A percentile compares a stretch with the other conserved stretches of the same genome.
Conservation (phyloP, 352 stramenopile species). For the Phytopythium oedochilum region DNA sequence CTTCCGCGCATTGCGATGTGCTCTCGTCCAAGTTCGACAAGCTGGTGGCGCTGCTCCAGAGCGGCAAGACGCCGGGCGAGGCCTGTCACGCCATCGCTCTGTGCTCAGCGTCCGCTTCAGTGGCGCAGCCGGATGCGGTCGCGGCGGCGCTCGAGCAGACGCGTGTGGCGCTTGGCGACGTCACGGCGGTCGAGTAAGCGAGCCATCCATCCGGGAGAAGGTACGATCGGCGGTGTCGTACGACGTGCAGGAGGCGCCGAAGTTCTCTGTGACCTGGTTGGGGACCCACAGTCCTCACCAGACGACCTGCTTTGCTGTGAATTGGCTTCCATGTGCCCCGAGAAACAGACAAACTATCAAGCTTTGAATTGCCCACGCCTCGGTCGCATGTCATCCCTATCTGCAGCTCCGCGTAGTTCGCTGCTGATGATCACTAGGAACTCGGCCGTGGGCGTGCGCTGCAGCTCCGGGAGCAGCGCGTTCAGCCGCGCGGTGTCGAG, state of each 20-base stretch:
- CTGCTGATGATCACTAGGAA: conserved; percentile 1
- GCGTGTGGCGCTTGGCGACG: conserved; percentile 23
- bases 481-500: conserved; percentile 27
- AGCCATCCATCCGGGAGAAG: too few species aligned
- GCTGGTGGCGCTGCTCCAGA: conserved; percentile 43
- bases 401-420: not conserved
- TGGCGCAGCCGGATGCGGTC: conserved; percentile 12
- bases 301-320: not conserved
- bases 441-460: conserved; percentile 5
- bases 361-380: not conserved
- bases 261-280: not conserved
- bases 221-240: too few species aligned
- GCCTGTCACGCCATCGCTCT: conserved; percentile 54
- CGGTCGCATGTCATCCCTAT: not conserved
- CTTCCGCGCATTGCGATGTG: conserved; percentile 48
- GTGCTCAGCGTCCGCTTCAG: conserved; percentile 15
- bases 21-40: conserved; percentile 78
- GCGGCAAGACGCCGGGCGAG: conserved; percentile 56
- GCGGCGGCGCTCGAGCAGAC: conserved; percentile 22
- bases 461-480: conserved; percentile 16
- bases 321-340: not conserved
- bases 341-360: not conserved
- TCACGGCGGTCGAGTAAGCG: conserved; percentile 45
- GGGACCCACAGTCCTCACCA: not conserved
- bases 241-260: not conserved